Evolutionary conservation across 129 eudicot species (phyloP), one percentile per base, ranked within the genome.

Genomic region (Flaveria trinervia): DNA sequence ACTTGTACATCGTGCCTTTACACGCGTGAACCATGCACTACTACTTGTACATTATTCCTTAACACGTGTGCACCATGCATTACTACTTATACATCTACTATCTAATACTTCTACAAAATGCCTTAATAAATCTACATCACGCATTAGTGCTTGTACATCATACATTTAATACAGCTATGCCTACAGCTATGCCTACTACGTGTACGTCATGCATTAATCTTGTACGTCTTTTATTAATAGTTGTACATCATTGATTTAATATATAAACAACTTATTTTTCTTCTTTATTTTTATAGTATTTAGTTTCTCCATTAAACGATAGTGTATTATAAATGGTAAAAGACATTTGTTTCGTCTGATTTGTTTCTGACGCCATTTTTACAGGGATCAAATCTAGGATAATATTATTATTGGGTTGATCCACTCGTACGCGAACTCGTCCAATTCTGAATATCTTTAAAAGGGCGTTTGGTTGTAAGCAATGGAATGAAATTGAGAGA

Each of bases 1-100:
- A 59, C 64, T 69, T 78, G 71, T 78, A 70, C 82, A 45, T 57
- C 76, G 9, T 28, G 61, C 82, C 43, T 57, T 57, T 20, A 48
- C 61, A 48, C 18, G 66, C 36, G 71, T 70, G 54, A 66, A 78
- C 43, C 49, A 48, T 70, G 50, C 51, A 56, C 3, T 70, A 45
- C 36, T 26, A 70, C 69, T 43, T 69, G 70, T 69, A 57, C 51
- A 14, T 33, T 59, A n/a, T 57, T 68, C 54, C 10, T 5, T 65
- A 33, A 75, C 12, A 68, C 51, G 18, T 25, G 39, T 43, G 55
- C 9, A 10, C 5, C 67, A 55, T 23, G 65, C 65, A 59, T 28
- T 15, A 62, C 14, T 67, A 54, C 6, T 36, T 56, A 41, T 46
- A 36, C 13, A 33, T 67, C 33, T 33, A 65, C 23, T 49, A 76